These are phyloP conservation scores for Schizosaccharomyces osmophilus DNA, from an alignment of 805 yeast genomes.

Conservation along the genomic window DNA sequence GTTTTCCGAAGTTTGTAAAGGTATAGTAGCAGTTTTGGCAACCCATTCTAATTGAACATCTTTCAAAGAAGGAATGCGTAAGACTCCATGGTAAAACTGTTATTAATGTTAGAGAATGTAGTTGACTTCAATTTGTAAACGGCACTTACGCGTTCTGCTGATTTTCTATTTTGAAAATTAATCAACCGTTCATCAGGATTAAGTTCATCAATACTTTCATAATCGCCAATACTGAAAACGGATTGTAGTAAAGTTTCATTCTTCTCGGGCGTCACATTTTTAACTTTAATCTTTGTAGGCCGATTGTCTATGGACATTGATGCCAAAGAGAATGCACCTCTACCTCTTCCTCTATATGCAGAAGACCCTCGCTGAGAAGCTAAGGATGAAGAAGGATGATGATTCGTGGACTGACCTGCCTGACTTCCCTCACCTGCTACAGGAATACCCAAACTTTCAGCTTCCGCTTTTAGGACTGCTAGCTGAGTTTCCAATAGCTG, in stretches of 20 bases:
- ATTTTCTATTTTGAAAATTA: conserved; percentile 15
- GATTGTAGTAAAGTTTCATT: conserved; percentile 15
- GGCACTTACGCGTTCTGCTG: conserved; percentile 14
- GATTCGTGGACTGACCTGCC: conserved; percentile 2
- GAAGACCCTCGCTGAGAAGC: conserved; percentile 3
- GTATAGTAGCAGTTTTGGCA: background rate
- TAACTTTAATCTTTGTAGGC: conserved; percentile 16
- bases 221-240: conserved; percentile 12
- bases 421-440: conserved; percentile 3
- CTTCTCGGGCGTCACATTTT: conserved; percentile 12
- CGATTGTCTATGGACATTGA: conserved; percentile 16
- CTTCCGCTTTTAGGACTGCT: conserved; percentile 15
- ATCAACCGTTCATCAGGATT: conserved; percentile 6
- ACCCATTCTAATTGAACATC: background rate
- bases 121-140: background rate
- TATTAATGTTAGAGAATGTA: background rate
- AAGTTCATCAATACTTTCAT: conserved; percentile 8
- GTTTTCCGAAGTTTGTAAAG: background rate
- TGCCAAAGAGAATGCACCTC: conserved; percentile 8
- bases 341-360: conserved; percentile 6
- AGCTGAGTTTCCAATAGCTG: conserved; percentile 14
- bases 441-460: conserved; percentile 12
- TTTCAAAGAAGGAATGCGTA: background rate
- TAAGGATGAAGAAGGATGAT: conserved; percentile 3
- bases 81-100: background rate